Base-by-base conservation (phyloP, 495 filamentous ascomycete species). In the Pyronema omphalodes region DNA sequence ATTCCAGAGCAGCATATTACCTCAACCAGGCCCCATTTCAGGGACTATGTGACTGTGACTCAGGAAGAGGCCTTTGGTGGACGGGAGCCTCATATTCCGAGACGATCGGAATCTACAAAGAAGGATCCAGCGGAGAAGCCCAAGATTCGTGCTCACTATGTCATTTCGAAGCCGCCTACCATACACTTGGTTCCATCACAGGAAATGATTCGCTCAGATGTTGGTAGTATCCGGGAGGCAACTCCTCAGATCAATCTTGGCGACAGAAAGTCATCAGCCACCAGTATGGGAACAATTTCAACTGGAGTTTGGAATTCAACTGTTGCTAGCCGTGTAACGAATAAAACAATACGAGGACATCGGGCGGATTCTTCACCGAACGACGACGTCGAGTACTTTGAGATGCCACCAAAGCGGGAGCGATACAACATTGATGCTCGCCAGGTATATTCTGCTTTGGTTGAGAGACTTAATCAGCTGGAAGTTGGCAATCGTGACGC, bases 1-100 rank as follows among this genome's bases (percentile, higher is more conserved):
- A 54, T 64, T 46, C 61, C 61, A 4, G 57, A 63, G 29, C 61
- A 64, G 52, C 61, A 64, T 52, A 55, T 64, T 17, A 56, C 57
- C 14, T 57, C 57, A 14, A 63, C 50, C 5, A 44, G 61, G 45
- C 36, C 48, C 6, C 60, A 64, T 45, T 64, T 64, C 45, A 53
- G 55, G 36, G 61, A 64, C 51, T 64, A 60, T 49, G 57, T 64
- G 33, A 57, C 60, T 2, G 57, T 64, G 33, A 57, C 60, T 1
- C 60, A 56, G 36, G 51, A 39, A 40, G 61, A 63, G 8, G 29
- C 58, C 6, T 53, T 59, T 14, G 52, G 54, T 5, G 47, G 56
- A 51, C 12, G 7, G n/a, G 44, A 14, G 9, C 36, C 11, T 12
- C 5, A 1, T 3, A 33, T 23, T 9, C 48, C 48, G 12, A 33